A percentile compares a stretch with the other conserved stretches of the same genome.
Evolutionary conservation across 192 early-diverging fungal species (phyloP).

Genomic region (Dissophora ornata): DNA sequence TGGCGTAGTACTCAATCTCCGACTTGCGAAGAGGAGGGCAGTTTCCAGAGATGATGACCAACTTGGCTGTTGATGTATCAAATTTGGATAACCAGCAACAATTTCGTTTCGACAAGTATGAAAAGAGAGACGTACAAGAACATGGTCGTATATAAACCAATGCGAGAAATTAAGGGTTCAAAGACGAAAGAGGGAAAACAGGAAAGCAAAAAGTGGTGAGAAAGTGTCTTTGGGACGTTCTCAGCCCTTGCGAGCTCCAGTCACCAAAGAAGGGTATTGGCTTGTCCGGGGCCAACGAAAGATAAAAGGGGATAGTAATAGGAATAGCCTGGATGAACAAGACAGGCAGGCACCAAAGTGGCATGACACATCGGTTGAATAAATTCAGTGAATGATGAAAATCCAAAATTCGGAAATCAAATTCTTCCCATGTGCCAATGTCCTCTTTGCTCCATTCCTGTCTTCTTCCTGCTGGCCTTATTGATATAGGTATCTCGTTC

Average conservation of each 20-base stretch:
- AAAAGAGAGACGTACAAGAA: conserved; percentile 19
- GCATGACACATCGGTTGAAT: too few species aligned
- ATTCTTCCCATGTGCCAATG: too few species aligned
- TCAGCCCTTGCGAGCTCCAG: conserved; percentile 58
- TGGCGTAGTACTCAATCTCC: conserved; percentile 99
- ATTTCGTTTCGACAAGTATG: not conserved
- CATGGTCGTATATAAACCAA: conserved; percentile 34
- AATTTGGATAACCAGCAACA: conserved; percentile 6
- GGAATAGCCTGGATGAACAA: not conserved
- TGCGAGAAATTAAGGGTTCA: not conserved
- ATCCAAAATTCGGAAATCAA: too few species aligned
- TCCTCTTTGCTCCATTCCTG: not conserved
- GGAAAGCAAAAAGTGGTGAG: conserved; percentile 24
- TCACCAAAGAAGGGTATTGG: conserved; percentile 52
- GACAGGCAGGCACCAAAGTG: too few species aligned
- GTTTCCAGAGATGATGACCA: conserved; percentile 99
- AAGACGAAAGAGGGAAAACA: conserved; percentile 3
- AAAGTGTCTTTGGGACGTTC: conserved; percentile 54
- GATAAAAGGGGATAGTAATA: not conserved
- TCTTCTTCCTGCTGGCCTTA: not conserved
- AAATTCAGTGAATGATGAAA: too few species aligned
- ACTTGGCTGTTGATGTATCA: conserved; percentile 78
- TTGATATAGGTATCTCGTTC: too few species aligned
- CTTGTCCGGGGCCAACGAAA: conserved; percentile 1
- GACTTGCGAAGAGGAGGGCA: conserved; percentile 99